Evolutionary conservation across 2,329 filamentous ascomycete genomes (phyloP), one percentile per base, ranked within the genome.

Genomic region (Aspergillus thermomutatus): DNA sequence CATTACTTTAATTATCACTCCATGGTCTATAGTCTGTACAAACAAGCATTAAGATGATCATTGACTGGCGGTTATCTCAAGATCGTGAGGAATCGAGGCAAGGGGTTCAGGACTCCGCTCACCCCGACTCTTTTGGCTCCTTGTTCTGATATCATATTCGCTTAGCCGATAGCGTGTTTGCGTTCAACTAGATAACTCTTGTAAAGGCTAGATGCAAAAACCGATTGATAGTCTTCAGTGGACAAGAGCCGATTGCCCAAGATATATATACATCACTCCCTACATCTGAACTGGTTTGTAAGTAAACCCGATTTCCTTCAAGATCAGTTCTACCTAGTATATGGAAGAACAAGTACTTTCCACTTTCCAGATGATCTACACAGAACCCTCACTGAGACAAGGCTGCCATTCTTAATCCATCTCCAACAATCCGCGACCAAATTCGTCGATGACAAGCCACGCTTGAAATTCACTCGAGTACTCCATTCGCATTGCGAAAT

Each of bases 1-100:
- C 56, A 26, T 53, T 64, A 65, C 60, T 57, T 61, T 64, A 64
- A 61, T 65, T 54, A 53, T 52, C 52, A 57, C 64, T 54, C 60
- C 59, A 54, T 63, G 48, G 26, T 48, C 17, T 14, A 26, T 2
- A 21, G 34, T 55, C 43, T 43, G n/a, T 37, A 37, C 23, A 48
- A 28, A 52, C 47, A 17, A 50, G 34, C 43, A 43, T 53, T 40
- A 43, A 48, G 9, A 14, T 31, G 28, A 14, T 31, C 27, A 49
- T 31, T n/a, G 21, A 37, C 31, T 34, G 6, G n/a, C n/a, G 40
- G 17, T 40, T 6, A 3, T 23, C 3, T 21, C 41, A 10, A 10
- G 21, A 23, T 23, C 41, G 10, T 45, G 41, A 45, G n/a, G 19
- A 43, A 11, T 11, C 2, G 40, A 43, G 19, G 41, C 41, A 45